A percentile compares a stretch with the other conserved stretches of the same genome.
phyloP scores from a whole-genome alignment of 2,329 filamentous ascomycete species.

The Tolypocladium tropicale region DNA sequence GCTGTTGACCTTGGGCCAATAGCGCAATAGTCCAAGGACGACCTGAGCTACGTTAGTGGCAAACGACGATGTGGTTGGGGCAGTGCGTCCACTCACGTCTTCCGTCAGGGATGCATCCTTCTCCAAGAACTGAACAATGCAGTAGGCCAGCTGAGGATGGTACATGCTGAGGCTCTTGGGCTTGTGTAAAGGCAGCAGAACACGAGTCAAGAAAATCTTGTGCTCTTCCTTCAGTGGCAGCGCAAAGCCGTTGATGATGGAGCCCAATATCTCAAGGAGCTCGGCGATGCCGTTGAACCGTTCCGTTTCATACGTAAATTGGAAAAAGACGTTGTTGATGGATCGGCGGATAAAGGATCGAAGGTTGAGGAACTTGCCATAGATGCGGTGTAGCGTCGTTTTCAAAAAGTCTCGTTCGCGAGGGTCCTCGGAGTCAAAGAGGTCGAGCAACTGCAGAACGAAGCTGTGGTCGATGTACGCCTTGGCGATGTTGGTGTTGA shows the following conservation, averaged over 20 bases:
- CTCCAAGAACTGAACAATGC: slow-evolving; percentile 96
- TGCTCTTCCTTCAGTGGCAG: slow-evolving; percentile 96
- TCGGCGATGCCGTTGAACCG: slow-evolving; percentile 98
- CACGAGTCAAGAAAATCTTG: slow-evolving; percentile 91
- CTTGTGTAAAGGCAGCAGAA: slow-evolving; percentile 90
- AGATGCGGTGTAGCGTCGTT: slow-evolving; percentile 94
- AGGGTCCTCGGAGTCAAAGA: slow-evolving; percentile 97
- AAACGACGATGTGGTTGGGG: background rate
- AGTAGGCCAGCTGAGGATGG: slow-evolving; percentile 95
- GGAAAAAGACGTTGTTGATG: slow-evolving; percentile 99
- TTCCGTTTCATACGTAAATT: slow-evolving; percentile 98
- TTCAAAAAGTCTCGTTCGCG: slow-evolving; percentile 95
- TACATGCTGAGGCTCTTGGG: slow-evolving; percentile 99
- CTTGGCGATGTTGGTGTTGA: slow-evolving; percentile 99
- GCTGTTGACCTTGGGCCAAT: slow-evolving; percentile 99
- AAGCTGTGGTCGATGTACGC: slow-evolving; percentile 98
- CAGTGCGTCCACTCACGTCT: slow-evolving; percentile 51
- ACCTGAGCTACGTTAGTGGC: slow-evolving; percentile 42
- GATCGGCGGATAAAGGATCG: slow-evolving; percentile 94
- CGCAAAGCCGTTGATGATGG: slow-evolving; percentile 98
- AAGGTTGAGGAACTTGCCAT: slow-evolving; percentile 96
- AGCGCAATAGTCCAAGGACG: slow-evolving; percentile 84
- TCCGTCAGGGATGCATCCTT: slow-evolving; percentile 96
- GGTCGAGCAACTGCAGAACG: slow-evolving; percentile 88
- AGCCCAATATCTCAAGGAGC: slow-evolving; percentile 89